phyloP scores from a whole-genome alignment of 768 basidiomycete species.

The Dioszegia aurantiaca region DNA sequence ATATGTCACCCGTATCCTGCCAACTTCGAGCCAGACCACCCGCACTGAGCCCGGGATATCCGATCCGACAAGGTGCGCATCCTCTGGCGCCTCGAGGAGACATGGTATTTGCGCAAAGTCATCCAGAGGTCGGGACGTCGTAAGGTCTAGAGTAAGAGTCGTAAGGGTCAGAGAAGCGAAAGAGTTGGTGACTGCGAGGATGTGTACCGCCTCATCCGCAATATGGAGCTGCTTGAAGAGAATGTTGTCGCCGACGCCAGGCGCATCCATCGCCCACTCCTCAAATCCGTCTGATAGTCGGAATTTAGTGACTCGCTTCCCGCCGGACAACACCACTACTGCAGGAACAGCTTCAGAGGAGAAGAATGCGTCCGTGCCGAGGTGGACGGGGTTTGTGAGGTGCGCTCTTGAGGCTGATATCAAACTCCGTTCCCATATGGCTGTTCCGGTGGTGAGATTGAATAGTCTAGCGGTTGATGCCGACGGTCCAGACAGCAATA shows the following conservation, averaged over 20 bases:
- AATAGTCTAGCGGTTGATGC: slow-evolving; percentile 69
- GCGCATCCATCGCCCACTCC: slow-evolving; percentile 70
- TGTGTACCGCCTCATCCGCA: slow-evolving; percentile 61
- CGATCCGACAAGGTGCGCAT: slow-evolving; percentile 52
- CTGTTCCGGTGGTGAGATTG: slow-evolving; percentile 63
- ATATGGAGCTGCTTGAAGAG: slow-evolving; percentile 64
- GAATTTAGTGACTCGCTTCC: slow-evolving; percentile 59
- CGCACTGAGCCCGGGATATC: slow-evolving; percentile 20
- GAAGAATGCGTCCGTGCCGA: slow-evolving; percentile 61
- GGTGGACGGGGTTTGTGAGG: slow-evolving; percentile 58
- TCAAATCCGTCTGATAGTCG: slow-evolving; percentile 58
- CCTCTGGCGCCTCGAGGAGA: slow-evolving; percentile 53
- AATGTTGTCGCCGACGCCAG: slow-evolving; percentile 63
- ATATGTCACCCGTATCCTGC: slow-evolving; percentile 56
- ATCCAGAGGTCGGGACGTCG: slow-evolving; percentile 56
- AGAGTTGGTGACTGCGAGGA: slow-evolving; percentile 59
- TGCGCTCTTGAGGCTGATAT: slow-evolving; percentile 56
- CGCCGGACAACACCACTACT: slow-evolving; percentile 39
- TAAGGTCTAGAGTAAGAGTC: slow-evolving; percentile 63
- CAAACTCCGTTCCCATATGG: slow-evolving; percentile 66
- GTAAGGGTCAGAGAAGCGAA: slow-evolving; percentile 64
- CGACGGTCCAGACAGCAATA: slow-evolving; percentile 71
- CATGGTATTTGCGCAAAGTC: slow-evolving; percentile 60
- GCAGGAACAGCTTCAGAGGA: slow-evolving; percentile 16
- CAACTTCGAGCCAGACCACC: slow-evolving; percentile 59